phyloP scores from a whole-genome alignment of 495 filamentous ascomycete species.

The Aspergillus saccharolyticus region DNA sequence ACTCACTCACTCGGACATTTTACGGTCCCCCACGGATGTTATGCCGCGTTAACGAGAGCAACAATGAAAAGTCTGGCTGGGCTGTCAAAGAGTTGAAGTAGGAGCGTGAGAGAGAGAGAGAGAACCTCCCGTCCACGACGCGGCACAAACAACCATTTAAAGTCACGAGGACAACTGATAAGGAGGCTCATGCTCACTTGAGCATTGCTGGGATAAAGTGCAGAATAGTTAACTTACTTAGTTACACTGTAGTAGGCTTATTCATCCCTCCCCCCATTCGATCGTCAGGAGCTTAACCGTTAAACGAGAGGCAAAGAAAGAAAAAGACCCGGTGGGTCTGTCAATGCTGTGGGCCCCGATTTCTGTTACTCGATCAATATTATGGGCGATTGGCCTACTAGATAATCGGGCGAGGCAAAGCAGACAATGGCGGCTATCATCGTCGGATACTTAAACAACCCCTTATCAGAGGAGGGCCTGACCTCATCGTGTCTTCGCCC shows the following conservation, averaged over 20 bases:
- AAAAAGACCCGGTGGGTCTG: conserved; percentile 5
- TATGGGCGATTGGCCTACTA: neutral
- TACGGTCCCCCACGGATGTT: neutral
- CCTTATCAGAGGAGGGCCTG: conserved; percentile 2
- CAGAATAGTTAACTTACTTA: neutral
- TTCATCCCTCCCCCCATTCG: too few species aligned
- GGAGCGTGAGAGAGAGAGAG: neutral
- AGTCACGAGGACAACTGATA: neutral
- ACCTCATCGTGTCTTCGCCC: neutral
- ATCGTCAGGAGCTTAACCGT: neutral
- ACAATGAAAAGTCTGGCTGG: neutral
- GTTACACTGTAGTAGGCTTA: too few species aligned
- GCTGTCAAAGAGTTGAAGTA: too few species aligned
- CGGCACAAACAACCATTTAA: neutral
- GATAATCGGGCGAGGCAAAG: neutral
- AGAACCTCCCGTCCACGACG: neutral
- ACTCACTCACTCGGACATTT: neutral
- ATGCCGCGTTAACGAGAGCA: neutral
- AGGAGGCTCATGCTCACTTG: neutral
- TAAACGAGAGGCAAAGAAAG: conserved; percentile 5
- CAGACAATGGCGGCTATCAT: neutral
- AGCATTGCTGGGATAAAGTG: neutral
- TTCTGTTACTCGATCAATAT: conserved; percentile 20
- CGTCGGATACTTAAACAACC: conserved; percentile 2
- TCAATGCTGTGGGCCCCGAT: conserved; percentile 2